Evolutionary conservation across 768 basidiomycete genomes (phyloP), one percentile per base, ranked within the genome.

Genomic region (Suillus cothurnatus): DNA sequence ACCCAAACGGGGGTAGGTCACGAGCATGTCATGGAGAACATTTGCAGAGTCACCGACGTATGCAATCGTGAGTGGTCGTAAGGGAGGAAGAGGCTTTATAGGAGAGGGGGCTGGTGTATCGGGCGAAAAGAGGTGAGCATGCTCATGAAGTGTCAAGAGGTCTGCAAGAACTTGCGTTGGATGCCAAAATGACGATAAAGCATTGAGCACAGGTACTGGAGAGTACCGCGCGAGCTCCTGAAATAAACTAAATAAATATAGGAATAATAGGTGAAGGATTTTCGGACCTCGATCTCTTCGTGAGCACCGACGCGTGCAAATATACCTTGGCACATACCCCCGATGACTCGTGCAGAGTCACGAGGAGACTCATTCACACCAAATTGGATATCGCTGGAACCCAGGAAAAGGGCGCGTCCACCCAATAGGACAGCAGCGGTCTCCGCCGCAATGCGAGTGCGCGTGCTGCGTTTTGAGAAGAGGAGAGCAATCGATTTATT

Each of bases 31-130:
- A 76, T 99, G 93, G 64, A 97, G 81, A 58, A 99, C 94, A 73
- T 99, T 99, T 57, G 95, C 92, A 28, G 90, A 90, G 79, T 99
- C 97, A 9, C 97, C 97, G 63, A 99, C 86, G 76, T 95, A 99
- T 11, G 95, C 91, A 61, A 99, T 80, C 1, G 95, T 99, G 64
- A 98, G 84, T 0, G 95, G 90, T 1, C 85, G 86, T 32, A 98
- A 82, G 1, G 79, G 76, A 3, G 86, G 81, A 1, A 91, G 80
- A 26, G 73, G 67, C 71, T 70, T 69, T 59, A 61, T 70, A 67
- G 61, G 47, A 58, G 70, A 70, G 19, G 67, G 61, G 17, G 64
- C 39, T 9, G 67, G 39, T 23, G 72, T 67, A 1, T 68, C 64
- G 1, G 80, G 72, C 11, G 74, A 77, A 69, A 92, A 91, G 9